phyloP scores from a whole-genome alignment of 345 rosid genomes.

The Lepidium africanum region DNA sequence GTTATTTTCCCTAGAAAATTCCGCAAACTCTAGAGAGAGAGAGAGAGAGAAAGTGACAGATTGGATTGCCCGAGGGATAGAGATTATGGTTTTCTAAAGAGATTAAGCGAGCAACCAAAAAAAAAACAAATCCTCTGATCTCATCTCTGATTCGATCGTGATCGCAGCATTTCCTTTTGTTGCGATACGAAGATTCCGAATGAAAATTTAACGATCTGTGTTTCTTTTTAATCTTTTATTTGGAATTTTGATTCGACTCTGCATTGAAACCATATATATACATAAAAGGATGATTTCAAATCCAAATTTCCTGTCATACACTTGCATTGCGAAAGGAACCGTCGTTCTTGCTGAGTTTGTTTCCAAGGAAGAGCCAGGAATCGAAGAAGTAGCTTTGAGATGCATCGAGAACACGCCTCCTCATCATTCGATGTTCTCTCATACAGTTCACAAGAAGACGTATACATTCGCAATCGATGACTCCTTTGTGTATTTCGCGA shows the following conservation, averaged over 20 bases:
- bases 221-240: neutral
- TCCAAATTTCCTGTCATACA: conserved; percentile 46
- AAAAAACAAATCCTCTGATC: neutral
- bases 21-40: conserved; percentile 23
- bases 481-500: conserved; percentile 56
- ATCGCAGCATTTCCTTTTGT: conserved; percentile 10
- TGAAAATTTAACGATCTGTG: conserved; percentile 13
- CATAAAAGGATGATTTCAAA: conserved; percentile 47
- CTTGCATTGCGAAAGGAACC: conserved; percentile 64
- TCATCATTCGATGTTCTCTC: conserved; percentile 65
- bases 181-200: conserved; percentile 8
- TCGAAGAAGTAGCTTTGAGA: conserved; percentile 41
- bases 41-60: neutral
- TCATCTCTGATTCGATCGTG: neutral
- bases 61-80: neutral
- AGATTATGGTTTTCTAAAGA: neutral
- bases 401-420: conserved; percentile 69
- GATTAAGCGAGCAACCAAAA: neutral
- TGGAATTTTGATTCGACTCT: neutral
- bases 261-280: neutral
- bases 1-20: conserved; percentile 21
- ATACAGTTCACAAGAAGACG: conserved; percentile 44
- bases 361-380: conserved; percentile 45
- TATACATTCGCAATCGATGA: conserved; percentile 55
- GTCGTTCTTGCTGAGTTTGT: conserved; percentile 54